Percentiles rank a stretch among this genome's conserved stretches.
Conservation (phyloP, 2,329 filamentous ascomycete species). For the Scedosporium boydii region DNA sequence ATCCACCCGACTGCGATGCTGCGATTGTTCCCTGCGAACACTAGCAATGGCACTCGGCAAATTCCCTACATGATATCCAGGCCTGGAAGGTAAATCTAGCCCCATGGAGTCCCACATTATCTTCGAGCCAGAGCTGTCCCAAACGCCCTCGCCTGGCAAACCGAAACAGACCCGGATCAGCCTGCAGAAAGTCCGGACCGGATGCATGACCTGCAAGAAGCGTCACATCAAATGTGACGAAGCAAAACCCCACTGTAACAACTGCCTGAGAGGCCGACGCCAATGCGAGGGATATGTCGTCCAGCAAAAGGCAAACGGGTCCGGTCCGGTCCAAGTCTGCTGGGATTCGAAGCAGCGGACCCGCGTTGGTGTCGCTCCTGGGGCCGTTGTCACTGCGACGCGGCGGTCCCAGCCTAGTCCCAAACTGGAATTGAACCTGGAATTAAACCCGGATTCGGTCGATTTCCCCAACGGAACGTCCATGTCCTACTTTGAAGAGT, state of each 20-base stretch:
- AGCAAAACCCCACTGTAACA: constrained; percentile 10
- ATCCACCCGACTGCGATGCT: too few relatives aligned
- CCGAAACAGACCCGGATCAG: constrained; percentile 10
- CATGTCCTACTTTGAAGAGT: constrained; percentile 20
- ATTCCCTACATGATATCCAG: neutral
- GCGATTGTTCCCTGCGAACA: too few relatives aligned
- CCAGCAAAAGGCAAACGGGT: constrained; percentile 8
- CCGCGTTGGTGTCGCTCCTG: neutral
- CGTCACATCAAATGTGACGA: constrained; percentile 14
- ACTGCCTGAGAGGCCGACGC: constrained; percentile 10
- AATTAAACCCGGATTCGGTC: constrained; percentile 9
- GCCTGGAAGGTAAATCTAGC: neutral
- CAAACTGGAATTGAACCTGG: constrained; percentile 5
- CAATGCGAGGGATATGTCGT: constrained; percentile 11
- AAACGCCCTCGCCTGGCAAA: neutral
- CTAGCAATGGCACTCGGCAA: neutral
- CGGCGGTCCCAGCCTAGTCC: neutral
- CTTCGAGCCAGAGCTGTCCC: neutral
- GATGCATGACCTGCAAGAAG: constrained; percentile 13
- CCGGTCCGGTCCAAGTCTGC: constrained; percentile 10
- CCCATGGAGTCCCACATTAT: neutral
- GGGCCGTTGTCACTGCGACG: neutral
- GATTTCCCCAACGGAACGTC: constrained; percentile 11
- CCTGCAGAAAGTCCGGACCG: constrained; percentile 11
- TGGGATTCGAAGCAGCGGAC: constrained; percentile 15